Conservation (phyloP, 1,284 basidiomycete species). For the Leccinum ponderosum region DNA sequence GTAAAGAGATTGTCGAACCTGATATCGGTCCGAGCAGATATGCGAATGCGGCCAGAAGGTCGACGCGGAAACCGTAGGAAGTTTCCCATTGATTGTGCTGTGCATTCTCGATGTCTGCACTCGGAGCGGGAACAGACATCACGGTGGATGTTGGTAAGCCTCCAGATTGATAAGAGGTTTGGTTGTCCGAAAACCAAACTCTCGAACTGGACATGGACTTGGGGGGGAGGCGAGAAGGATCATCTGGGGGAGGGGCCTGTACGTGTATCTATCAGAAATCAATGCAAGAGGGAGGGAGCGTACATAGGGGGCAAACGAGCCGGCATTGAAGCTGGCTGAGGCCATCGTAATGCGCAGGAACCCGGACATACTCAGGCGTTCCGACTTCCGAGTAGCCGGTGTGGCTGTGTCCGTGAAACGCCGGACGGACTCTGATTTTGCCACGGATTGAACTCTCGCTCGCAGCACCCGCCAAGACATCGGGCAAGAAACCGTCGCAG, state of each 20-base stretch:
- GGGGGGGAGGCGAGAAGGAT: constrained; percentile 20
- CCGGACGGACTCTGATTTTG: no score
- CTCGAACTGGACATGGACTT: constrained; percentile 36
- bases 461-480: constrained; percentile 22
- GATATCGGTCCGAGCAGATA: constrained; percentile 76
- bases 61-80: constrained; percentile 64
- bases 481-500: constrained; percentile 22
- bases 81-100: constrained; percentile 72
- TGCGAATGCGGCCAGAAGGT: constrained; percentile 65
- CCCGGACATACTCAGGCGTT: neutral
- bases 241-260: constrained; percentile 63
- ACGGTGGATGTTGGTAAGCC: constrained; percentile 56
- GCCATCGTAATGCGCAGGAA: neutral
- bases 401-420: no score
- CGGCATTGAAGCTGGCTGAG: constrained; percentile 4
- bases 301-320: constrained; percentile 22
- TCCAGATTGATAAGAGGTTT: constrained; percentile 69
- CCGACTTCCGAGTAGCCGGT: no score
- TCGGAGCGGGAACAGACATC: constrained; percentile 43
- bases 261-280: constrained; percentile 9
- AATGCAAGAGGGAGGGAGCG: constrained; percentile 35
- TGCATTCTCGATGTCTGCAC: constrained; percentile 42
- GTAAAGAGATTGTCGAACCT: constrained; percentile 45
- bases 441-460: constrained; percentile 3
- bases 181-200: constrained; percentile 55